Base-by-base conservation (phyloP, 768 basidiomycete species). In the Trichaptum fuscoviolaceum region DNA sequence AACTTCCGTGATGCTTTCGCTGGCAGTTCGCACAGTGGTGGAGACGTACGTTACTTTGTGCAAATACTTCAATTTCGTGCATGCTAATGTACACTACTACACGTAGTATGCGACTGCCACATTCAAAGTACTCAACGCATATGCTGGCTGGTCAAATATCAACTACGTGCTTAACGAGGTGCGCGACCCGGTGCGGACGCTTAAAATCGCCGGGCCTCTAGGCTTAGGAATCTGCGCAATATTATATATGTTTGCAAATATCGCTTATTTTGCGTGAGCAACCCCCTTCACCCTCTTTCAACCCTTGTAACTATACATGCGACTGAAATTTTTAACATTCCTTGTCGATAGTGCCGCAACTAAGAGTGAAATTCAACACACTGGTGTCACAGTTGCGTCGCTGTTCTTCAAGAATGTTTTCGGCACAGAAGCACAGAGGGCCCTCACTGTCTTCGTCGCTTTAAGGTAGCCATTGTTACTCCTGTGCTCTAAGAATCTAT, bases 371-470 rank as follows among this genome's bases (percentile, higher is more conserved):
- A 85, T 88, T 35, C 64, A 77, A 35, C 73, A 78, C 9, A 77
- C 80, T 0, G 84, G 83, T 0, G 82, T 83, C 7, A 86, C 84
- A 0, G 85, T 87, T n/a, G 87, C 87, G 2, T 78, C 84, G 0
- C 71, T 87, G 35, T 88, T 87, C 72, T 88, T 88, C 73, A 70
- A 76, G 64, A 84, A 85, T 18, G 86, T 88, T 9, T 88, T 87
- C 63, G 86, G 87, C 7, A 69, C 71, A 0, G 66, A 77, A 4
- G 86, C 87, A 0, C 79, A 86, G 72, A 81, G 79, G 69, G 85
- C 84, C 2, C 71, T 87, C n/a, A 81, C 84, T 1, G 84, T 82
- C 0, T 84, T 87, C 59, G 80, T 87, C 52, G 85, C 85, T 10
- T 73, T 87, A 24, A 85, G 85, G 85, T 84, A 58, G 27, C 24